These are phyloP conservation scores for Cyberlindnera samutprakarnensis DNA, from an alignment of 805 yeast genomes.

Conservation along the genomic window DNA sequence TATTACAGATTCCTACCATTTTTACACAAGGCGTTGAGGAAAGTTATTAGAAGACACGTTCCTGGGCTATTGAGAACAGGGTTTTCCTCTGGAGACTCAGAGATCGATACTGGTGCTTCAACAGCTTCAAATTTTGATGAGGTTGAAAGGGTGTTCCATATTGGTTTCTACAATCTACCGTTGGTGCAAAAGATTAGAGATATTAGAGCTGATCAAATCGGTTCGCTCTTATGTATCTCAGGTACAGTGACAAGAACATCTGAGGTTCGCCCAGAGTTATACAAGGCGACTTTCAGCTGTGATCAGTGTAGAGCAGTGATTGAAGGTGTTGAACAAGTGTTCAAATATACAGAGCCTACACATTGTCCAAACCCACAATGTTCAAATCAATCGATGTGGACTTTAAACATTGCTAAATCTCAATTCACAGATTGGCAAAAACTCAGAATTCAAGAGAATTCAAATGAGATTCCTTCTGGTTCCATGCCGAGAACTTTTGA, in stretches of 20 bases:
- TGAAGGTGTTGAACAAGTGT: conserved; percentile 86
- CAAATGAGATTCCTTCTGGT: conserved; percentile 96
- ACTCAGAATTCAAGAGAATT: conserved; percentile 89
- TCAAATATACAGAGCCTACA: conserved; percentile 91
- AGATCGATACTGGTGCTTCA: conserved; percentile 25
- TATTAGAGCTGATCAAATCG: conserved; percentile 82
- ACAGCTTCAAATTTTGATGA: conserved; percentile 36
- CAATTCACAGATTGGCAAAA: conserved; percentile 95
- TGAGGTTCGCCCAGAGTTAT: conserved; percentile 93
- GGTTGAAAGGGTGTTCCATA: conserved; percentile 74
- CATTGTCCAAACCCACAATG: conserved; percentile 85
- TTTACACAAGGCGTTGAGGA: conserved; percentile 63
- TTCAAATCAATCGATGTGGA: conserved; percentile 80
- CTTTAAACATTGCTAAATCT: conserved; percentile 74
- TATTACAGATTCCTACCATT: conserved; percentile 90
- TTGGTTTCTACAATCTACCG: conserved; percentile 83
- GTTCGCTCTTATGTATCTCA: conserved; percentile 72
- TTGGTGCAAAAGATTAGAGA: conserved; percentile 80
- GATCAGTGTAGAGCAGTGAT: conserved; percentile 79
- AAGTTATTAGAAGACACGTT: conserved; percentile 64
- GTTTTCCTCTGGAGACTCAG: conserved; percentile 16
- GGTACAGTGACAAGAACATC: conserved; percentile 96
- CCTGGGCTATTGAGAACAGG: conserved; percentile 57
- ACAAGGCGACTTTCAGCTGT: conserved; percentile 80
- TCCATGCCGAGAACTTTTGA: conserved; percentile 98